Evolutionary conservation across 2,329 filamentous ascomycete species (phyloP).

Genomic region (Triangularia setosa): DNA sequence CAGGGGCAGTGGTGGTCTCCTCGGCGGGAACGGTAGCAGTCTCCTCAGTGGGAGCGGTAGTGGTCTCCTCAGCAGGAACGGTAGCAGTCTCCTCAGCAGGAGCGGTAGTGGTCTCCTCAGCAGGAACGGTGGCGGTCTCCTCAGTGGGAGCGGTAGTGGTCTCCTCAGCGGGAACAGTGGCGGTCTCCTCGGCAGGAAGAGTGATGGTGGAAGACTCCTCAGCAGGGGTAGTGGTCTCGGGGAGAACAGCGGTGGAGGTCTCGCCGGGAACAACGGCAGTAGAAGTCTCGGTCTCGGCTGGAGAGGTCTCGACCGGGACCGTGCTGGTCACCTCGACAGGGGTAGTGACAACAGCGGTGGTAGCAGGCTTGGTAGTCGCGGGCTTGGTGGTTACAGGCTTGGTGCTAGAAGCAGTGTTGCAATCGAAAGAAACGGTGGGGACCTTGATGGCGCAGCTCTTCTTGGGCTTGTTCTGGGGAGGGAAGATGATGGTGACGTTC

Average conservation of each 20-base stretch:
- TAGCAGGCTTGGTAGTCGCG: conserved; percentile 9
- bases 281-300: conserved; percentile 12
- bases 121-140: conserved; percentile 6
- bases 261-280: conserved; percentile 20
- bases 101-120: conserved; percentile 14
- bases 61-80: background rate
- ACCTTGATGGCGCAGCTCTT: conserved; percentile 67
- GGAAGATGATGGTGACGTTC: conserved; percentile 68
- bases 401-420: conserved; percentile 40
- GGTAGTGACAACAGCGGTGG: conserved; percentile 12
- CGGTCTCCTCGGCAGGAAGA: conserved; percentile 14
- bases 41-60: conserved; percentile 8
- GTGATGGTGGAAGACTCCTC: background rate
- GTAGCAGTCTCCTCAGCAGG: conserved; percentile 2
- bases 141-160: conserved; percentile 8
- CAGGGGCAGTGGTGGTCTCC: conserved; percentile 14
- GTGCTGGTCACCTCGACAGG: conserved; percentile 13
- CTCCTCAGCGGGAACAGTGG: conserved; percentile 9
- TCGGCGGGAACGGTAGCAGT: conserved; percentile 9
- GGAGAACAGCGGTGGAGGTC: conserved; percentile 10
- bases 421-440: conserved; percentile 73
- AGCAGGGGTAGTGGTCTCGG: conserved; percentile 11
- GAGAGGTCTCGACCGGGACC: conserved; percentile 19
- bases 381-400: conserved; percentile 30
- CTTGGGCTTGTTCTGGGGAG: conserved; percentile 54